A percentile compares a stretch with the other conserved stretches of the same genome.
These are phyloP conservation scores for Aureobasidium pullulans DNA, from an alignment of 2,329 filamentous ascomycete species.

Conservation along the genomic window DNA sequence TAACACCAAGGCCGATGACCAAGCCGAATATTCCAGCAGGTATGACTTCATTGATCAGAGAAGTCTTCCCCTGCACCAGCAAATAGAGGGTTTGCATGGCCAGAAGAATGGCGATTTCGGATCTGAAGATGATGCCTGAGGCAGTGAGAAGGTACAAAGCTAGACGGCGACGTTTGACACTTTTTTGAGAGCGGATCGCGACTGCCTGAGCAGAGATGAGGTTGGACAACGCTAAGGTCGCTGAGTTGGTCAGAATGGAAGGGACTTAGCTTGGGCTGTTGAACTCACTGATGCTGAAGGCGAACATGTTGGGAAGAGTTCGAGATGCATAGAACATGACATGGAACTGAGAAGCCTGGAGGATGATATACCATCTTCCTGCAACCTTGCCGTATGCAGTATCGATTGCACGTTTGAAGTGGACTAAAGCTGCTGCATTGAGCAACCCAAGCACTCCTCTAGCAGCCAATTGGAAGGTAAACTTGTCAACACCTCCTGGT, in stretches of 20 bases:
- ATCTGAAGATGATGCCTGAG: constrained; percentile 77
- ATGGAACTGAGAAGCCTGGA: constrained; percentile 85
- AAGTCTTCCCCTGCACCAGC: constrained; percentile 48
- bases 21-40: constrained; percentile 59
- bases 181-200: constrained; percentile 28
- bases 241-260: constrained; percentile 32
- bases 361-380: constrained; percentile 69
- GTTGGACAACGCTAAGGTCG: constrained; percentile 55
- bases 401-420: constrained; percentile 57
- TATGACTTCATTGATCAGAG: constrained; percentile 52
- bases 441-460: constrained; percentile 69
- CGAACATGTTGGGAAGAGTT: constrained; percentile 93
- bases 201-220: constrained; percentile 42
- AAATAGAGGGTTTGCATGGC: constrained; percentile 59
- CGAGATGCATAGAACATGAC: constrained; percentile 86
- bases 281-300: constrained; percentile 71
- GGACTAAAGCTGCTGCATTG: constrained; percentile 63
- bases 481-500: background rate
- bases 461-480: constrained; percentile 56
- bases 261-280: background rate
- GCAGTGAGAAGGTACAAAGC: constrained; percentile 70
- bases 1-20: constrained; percentile 58
- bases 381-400: constrained; percentile 60
- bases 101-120: constrained; percentile 79
- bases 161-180: constrained; percentile 48